Conservation (phyloP, 768 basidiomycete genomes). For the Lentinula sp. region DNA sequence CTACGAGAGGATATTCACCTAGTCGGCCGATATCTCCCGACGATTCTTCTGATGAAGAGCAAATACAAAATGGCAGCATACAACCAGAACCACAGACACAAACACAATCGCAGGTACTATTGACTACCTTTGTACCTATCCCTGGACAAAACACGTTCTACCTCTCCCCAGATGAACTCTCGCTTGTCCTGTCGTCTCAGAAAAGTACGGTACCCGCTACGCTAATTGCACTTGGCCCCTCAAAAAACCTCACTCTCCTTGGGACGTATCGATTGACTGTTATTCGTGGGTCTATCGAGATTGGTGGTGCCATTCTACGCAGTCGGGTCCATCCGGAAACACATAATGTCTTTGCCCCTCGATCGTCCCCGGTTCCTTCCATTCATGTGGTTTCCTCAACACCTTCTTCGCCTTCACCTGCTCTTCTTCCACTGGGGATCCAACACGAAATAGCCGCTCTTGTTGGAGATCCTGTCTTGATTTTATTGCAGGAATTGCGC, state of each 20-base stretch:
- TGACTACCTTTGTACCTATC: conserved; percentile 49
- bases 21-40: conserved; percentile 32
- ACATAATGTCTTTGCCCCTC: conserved; percentile 68
- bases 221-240: conserved; percentile 36
- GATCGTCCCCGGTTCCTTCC: conserved; percentile 72
- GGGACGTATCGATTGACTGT: conserved; percentile 62
- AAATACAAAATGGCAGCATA: conserved; percentile 10
- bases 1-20: conserved; percentile 45
- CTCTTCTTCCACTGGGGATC: conserved; percentile 11
- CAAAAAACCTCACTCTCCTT: conserved; percentile 58
- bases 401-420: conserved; percentile 7
- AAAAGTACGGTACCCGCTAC: conserved; percentile 14
- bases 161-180: conserved; percentile 33
- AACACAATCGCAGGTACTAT: background rate
- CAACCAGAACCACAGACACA: background rate
- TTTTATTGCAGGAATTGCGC: conserved; percentile 51
- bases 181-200: conserved; percentile 18
- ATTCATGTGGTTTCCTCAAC: conserved; percentile 13
- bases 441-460: conserved; percentile 4
- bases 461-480: conserved; percentile 25
- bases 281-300: conserved; percentile 50
- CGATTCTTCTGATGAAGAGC: conserved; percentile 44
- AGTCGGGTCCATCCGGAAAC: conserved; percentile 24
- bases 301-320: conserved; percentile 49
- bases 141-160: conserved; percentile 38